phyloP scores from a whole-genome alignment of 768 basidiomycete genomes.

The Rhodotorula diobovata region DNA sequence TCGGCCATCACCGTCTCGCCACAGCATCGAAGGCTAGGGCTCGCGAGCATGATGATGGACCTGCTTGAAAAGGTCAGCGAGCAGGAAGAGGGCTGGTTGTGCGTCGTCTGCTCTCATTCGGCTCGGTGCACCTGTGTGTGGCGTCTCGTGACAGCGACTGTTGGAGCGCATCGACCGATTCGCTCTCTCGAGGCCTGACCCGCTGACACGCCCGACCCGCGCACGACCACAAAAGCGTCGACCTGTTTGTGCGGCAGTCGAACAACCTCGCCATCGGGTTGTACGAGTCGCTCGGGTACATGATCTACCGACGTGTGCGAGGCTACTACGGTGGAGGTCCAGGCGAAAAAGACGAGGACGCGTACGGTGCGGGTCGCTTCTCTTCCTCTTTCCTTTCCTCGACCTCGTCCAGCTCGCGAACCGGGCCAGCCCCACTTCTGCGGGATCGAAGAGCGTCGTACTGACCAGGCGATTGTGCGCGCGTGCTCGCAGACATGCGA shows the following conservation, averaged over 20 bases:
- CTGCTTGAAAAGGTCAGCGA: conserved; percentile 82
- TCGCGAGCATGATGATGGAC: conserved; percentile 80
- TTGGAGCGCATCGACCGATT: too few relatives aligned
- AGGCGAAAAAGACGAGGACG: conserved; percentile 80
- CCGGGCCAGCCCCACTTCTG: too few relatives aligned
- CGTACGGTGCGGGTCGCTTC: conserved; percentile 65
- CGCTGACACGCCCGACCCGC: too few relatives aligned
- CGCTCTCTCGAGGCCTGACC: too few relatives aligned
- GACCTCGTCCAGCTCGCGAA: not conserved
- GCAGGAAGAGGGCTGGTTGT: conserved; percentile 58
- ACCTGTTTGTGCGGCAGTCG: conserved; percentile 74
- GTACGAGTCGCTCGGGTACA: conserved; percentile 91
- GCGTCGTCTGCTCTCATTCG: not conserved
- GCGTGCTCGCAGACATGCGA: conserved; percentile 50
- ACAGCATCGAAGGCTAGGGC: conserved; percentile 78
- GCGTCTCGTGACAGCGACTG: too few relatives aligned
- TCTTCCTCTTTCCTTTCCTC: not conserved
- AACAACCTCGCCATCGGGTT: conserved; percentile 64
- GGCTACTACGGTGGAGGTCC: conserved; percentile 85
- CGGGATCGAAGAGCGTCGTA: not conserved
- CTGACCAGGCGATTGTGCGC: not conserved
- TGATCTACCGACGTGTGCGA: conserved; percentile 80
- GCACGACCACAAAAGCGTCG: too few relatives aligned
- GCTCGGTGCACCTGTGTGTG: too few relatives aligned
- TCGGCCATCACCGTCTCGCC: conserved; percentile 93